Evolutionary conservation across 2,329 filamentous ascomycete genomes (phyloP), one percentile per base, ranked within the genome.

Genomic region (Didymellaceae sp.): DNA sequence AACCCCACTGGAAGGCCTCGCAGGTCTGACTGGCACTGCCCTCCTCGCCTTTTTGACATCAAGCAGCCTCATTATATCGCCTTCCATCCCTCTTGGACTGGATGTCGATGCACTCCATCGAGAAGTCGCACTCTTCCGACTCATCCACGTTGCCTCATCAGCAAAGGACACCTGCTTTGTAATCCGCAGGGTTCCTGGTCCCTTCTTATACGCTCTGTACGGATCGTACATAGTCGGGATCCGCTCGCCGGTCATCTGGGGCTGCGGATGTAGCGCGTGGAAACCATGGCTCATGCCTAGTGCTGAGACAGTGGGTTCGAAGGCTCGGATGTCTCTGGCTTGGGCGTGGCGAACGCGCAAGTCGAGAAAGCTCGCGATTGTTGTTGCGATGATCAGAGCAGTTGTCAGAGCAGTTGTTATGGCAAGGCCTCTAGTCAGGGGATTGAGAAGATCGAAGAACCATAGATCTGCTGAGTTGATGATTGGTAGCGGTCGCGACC

Each of bases 241-340:
- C 1, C 24, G 34, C 3, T 45, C 28, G 6, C 35, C 41, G 11
- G 31, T 34, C 6, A 38, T 35, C 3, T 51, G 31, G 10, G 24
- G 31, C 3, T 20, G 22, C 1, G 62, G 60, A 6, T 42, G 22
- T 1, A 57, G 50, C 17, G 58, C 57, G 28, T 57, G 45, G 39
- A 63, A 62, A 2, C 57, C 63, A 28, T 62, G 55, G n/a, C 55
- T 41, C 62, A 65, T 65, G 17, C 62, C 62, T 16, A 66, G 33
- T 9, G 55, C 54, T 0, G 59, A 61, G 13, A 54, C 59, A 8
- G 58, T 65, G 21, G 63, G 63, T 38, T 66, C 63, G 41, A 66
- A 66, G 3, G 55, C 57, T 2, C 49, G 43, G 4, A 22, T 42
- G 10, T 52, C 39, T 20, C 24, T 39, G 4, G 10, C 16, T 21